phyloP scores from a whole-genome alignment of 805 yeast species.

The Saccharomycopsis javanensis region DNA sequence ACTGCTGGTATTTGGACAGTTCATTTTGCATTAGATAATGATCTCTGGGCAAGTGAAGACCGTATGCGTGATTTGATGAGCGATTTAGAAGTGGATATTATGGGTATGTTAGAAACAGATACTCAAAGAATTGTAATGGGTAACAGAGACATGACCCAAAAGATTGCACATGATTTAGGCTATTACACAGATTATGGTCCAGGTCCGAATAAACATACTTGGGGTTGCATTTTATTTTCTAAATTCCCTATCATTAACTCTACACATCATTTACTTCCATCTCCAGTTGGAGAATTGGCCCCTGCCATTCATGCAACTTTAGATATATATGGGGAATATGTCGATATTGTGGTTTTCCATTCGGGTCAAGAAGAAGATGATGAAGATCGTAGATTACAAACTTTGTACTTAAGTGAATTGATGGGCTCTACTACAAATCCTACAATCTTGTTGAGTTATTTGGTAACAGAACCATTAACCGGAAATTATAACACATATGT shows the following conservation, averaged over 20 bases:
- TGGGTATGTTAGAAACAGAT: conserved; percentile 87
- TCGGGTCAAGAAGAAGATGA: conserved; percentile 97
- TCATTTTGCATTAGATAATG: conserved; percentile 94
- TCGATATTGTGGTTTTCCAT: conserved; percentile 95
- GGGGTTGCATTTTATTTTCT: conserved; percentile 92
- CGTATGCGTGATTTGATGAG: conserved; percentile 76
- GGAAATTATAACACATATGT: conserved; percentile 93
- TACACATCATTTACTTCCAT: conserved; percentile 84
- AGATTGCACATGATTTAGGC: conserved; percentile 82
- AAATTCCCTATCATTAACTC: conserved; percentile 90
- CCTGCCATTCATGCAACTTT: conserved; percentile 97
- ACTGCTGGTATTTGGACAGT: conserved; percentile 98
- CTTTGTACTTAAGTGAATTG: conserved; percentile 60
- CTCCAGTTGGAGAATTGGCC: conserved; percentile 96
- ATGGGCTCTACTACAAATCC: conserved; percentile 83
- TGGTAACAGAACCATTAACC: conserved; percentile 77
- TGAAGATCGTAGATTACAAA: conserved; percentile 85
- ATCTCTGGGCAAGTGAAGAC: conserved; percentile 93
- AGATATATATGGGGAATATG: conserved; percentile 75
- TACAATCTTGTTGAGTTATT: conserved; percentile 75
- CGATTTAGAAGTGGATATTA: conserved; percentile 84
- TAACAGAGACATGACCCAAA: conserved; percentile 86
- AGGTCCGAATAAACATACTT: conserved; percentile 94
- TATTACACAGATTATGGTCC: conserved; percentile 97
- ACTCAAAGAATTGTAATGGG: conserved; percentile 93